phyloP scores from a whole-genome alignment of 2,329 filamentous ascomycete genomes.

The Pseudogymnoascus sp. region DNA sequence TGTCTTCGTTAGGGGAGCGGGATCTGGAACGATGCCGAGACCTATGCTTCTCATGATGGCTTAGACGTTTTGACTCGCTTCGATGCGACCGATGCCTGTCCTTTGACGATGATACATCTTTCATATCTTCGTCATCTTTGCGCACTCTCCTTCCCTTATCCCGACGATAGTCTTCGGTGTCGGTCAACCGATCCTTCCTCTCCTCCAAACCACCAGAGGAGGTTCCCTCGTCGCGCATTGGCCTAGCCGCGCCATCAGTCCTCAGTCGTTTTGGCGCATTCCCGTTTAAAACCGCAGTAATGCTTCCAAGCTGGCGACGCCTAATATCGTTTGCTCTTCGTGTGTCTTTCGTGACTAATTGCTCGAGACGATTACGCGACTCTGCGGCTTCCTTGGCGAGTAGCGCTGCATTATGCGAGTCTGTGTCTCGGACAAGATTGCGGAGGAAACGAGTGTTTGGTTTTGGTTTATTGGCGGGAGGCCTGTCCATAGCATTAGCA shows the following conservation, averaged over 20 bases:
- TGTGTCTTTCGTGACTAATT: constrained; percentile 45
- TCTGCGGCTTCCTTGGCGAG: constrained; percentile 79
- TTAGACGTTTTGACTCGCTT: background rate
- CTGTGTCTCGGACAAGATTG: constrained; percentile 81
- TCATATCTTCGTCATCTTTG: background rate
- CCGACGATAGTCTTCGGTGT: background rate
- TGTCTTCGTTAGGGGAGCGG: background rate
- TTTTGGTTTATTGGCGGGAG: constrained; percentile 62
- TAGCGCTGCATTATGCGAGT: constrained; percentile 80
- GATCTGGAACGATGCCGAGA: background rate
- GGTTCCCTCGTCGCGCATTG: background rate
- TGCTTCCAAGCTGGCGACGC: constrained; percentile 52
- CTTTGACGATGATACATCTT: background rate
- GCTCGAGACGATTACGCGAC: constrained; percentile 60
- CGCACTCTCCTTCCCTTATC: background rate
- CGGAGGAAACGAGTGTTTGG: constrained; percentile 87
- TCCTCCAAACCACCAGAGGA: background rate
- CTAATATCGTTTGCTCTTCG: constrained; percentile 40
- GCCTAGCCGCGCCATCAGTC: background rate
- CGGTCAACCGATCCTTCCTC: background rate
- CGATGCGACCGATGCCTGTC: background rate
- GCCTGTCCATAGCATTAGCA: constrained; percentile 17
- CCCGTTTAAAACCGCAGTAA: constrained; percentile 50
- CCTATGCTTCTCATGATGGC: background rate
- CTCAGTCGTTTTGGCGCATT: constrained; percentile 21